A percentile compares a stretch with the other conserved stretches of the same genome.
These are phyloP conservation scores for Starmerella kuoi DNA, from an alignment of 805 yeast species.

Conservation along the genomic window DNA sequence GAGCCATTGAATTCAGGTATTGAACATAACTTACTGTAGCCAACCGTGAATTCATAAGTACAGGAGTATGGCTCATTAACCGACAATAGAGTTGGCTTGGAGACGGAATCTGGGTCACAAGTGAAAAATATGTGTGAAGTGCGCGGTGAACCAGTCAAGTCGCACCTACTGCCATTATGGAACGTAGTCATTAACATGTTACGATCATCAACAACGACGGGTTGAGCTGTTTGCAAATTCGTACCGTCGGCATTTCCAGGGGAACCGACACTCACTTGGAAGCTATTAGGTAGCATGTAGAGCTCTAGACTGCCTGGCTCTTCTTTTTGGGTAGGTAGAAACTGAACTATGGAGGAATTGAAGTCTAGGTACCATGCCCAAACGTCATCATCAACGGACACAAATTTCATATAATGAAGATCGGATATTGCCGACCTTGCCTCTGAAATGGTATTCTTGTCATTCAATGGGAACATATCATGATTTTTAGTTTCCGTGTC, in stretches of 20 bases:
- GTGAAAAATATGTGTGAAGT: constrained; percentile 43
- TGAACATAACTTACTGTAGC: constrained; percentile 14
- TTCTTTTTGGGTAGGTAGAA: constrained; percentile 6
- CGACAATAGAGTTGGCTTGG: not conserved
- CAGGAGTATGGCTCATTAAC: constrained; percentile 20
- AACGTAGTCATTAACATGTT: constrained; percentile 12
- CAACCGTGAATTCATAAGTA: constrained; percentile 18
- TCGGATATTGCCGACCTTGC: constrained; percentile 1
- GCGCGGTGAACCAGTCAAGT: constrained; percentile 43
- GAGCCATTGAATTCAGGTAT: constrained; percentile 10
- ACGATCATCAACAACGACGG: constrained; percentile 13
- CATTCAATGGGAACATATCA: not conserved
- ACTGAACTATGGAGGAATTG: constrained; percentile 7
- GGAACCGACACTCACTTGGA: not conserved
- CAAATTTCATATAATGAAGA: not conserved
- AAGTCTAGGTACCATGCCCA: constrained; percentile 17
- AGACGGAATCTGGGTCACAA: constrained; percentile 34
- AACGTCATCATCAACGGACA: constrained; percentile 8
- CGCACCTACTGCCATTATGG: constrained; percentile 47
- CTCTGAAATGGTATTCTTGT: not conserved
- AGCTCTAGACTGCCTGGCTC: not conserved
- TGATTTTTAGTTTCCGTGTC: not conserved
- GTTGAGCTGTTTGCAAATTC: constrained; percentile 5
- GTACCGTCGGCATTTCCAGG: not conserved
- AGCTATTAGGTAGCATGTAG: not conserved